phyloP scores from a whole-genome alignment of 2,329 filamentous ascomycete species.

The Fusarium brachygibbosum region DNA sequence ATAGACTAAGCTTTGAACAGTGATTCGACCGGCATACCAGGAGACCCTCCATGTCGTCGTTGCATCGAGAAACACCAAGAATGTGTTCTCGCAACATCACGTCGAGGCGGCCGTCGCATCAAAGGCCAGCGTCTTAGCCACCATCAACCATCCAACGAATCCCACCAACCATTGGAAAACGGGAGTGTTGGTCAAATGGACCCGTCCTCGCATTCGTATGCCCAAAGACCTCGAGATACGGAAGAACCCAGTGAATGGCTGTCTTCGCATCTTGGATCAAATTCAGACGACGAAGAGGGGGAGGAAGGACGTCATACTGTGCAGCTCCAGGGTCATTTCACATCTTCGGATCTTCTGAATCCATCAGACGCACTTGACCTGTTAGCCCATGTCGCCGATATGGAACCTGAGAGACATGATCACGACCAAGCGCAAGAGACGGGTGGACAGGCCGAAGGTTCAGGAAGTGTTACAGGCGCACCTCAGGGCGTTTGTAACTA shows the following conservation, averaged over 20 bases:
- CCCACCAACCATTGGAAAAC: neutral
- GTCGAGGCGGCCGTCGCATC: constrained; percentile 56
- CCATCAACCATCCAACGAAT: neutral
- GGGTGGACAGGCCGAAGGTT: neutral
- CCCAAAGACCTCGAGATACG: constrained; percentile 1
- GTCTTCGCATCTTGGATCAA: constrained; percentile 35
- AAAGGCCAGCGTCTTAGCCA: constrained; percentile 41
- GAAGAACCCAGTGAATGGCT: constrained; percentile 33
- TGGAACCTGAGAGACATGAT: constrained; percentile 49
- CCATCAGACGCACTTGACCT: constrained; percentile 59
- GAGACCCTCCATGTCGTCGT: constrained; percentile 55
- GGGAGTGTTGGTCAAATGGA: constrained; percentile 8
- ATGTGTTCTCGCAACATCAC: constrained; percentile 58
- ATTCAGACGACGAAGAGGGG: constrained; percentile 13
- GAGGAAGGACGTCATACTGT: constrained; percentile 19
- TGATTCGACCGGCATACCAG: constrained; percentile 53
- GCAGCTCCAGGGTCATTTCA: constrained; percentile 56
- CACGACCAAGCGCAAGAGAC: constrained; percentile 24
- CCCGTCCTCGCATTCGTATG: neutral
- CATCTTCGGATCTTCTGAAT: constrained; percentile 57
- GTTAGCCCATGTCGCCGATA: constrained; percentile 58
- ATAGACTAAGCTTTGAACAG: constrained; percentile 26
- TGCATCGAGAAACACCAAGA: constrained; percentile 56
- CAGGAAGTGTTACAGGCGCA: neutral
- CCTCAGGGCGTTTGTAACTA: constrained; percentile 41